Evolutionary conservation across 495 filamentous ascomycete species (phyloP), one percentile per base, ranked within the genome.

Genomic region (Daldinia concentrica): DNA sequence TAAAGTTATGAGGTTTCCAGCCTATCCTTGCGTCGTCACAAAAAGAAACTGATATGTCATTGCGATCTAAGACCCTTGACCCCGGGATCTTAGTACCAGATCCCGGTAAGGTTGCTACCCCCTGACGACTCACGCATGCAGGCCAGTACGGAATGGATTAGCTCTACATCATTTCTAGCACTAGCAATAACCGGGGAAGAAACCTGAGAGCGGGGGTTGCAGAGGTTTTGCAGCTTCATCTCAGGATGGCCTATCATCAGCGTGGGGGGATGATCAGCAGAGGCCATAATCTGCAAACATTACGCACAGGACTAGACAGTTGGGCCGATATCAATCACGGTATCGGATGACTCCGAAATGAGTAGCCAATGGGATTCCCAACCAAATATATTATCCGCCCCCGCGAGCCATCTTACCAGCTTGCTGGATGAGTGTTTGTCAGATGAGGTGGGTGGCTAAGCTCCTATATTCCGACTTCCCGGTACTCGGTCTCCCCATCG

Each of bases 61-160:
- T 45, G 26, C n/a, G 59, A 72, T 72, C 64, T 67, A 64, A 69
- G 60, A 73, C 65, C 57, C 61, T 26, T 65, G 70, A 43, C 57
- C 61, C 65, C n/a, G 55, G 57, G 32, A 32, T 15, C 51, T 17
- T 48, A 57, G 56, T 45, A 62, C 45, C 19, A 22, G 50, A 57
- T 56, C 65, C 58, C 41, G 41, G 57, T 54, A 68, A 54, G 56
- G 64, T 57, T 73, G 50, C 62, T 63, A 30, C 64, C 64, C 39
- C 45, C 48, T 37, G 19, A 11, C 57, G 63, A 60, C 43, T 24
- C 43, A 19, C 41, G 50, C 30, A 61, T 64, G 26, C 54, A 58
- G 4, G n/a, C 57, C 32, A 65, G 50, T 57, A 58, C 48, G 22
- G 50, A 64, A 58, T 45, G 30, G 59, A 72, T 68, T 39, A 6